Base-by-base conservation (phyloP, 257 asterid genomes). In the Penstemon eatonii region DNA sequence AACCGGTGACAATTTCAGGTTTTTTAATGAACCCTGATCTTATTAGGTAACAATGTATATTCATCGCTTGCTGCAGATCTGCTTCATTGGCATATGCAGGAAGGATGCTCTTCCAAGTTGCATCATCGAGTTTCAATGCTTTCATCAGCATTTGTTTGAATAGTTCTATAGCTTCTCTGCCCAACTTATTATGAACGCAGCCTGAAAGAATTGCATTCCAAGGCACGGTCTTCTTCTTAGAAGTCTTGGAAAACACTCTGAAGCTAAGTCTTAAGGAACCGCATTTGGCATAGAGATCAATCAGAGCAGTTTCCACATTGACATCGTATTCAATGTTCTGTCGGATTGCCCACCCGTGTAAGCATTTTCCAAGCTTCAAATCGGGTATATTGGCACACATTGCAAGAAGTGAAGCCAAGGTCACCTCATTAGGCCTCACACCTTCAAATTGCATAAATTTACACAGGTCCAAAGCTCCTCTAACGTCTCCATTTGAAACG, bases 171-270 rank as follows among this genome's bases (percentile, higher is more conserved):
- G 97, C 96, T 70, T 85, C 87, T 67, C 79, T 71, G 10, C 76
- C 78, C 64, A 82, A 75, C 45, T 82, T 74, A 51, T 93, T 93
- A 42, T 82, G 88, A 68, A 82, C 75, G 80, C 87, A 88, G 42
- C 97, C 95, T 0, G 97, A 86, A 42, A 93, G 87, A 75, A 90
- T 65, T 47, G 98, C 89, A 74, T 86, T 93, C 92, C 96, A 93
- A 0, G 98, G 97, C 52, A 88, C 91, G 37, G 94, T 92, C 66
- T 80, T 86, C 76, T 75, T 84, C 81, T 70, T 85, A 15, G 85
- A 86, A 54, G 90, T 88, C 78, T 65, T 75, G 1, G 85, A 75
- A 75, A 88, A 84, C 50, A 93, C 93, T 74, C 73, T 70, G 18
- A 82, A 74, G 75, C 95, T 82, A 6, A 75, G 84, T 41, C 73